phyloP scores from a whole-genome alignment of 2,329 filamentous ascomycete genomes.

The Venturia carpophila region DNA sequence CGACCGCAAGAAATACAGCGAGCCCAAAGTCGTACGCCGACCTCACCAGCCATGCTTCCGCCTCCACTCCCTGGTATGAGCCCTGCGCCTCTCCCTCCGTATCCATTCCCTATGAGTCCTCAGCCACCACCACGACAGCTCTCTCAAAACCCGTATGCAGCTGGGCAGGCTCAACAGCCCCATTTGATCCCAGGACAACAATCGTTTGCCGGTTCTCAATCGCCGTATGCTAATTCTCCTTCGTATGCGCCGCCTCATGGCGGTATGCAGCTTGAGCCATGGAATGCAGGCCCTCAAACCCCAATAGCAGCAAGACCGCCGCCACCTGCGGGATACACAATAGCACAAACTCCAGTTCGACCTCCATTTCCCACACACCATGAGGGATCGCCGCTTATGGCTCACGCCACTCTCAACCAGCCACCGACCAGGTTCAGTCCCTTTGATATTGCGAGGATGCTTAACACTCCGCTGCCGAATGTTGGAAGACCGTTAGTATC shows the following conservation, averaged over 20 bases:
- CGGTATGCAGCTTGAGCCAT: slow-evolving; percentile 42
- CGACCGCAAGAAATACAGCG: slow-evolving; percentile 28
- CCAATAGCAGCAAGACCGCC: slow-evolving; percentile 33
- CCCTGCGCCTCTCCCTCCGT: slow-evolving; percentile 11
- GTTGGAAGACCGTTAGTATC: not conserved
- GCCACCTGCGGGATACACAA: slow-evolving; percentile 18
- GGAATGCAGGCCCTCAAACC: slow-evolving; percentile 40
- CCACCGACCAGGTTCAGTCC: slow-evolving; percentile 7
- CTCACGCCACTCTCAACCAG: not conserved
- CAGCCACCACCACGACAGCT: slow-evolving; percentile 6
- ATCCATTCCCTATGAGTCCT: slow-evolving; percentile 13
- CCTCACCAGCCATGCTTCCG: slow-evolving; percentile 31
- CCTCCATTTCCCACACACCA: slow-evolving; percentile 1
- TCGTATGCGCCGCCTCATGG: slow-evolving; percentile 22
- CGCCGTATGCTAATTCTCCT: not conserved
- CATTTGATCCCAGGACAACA: not conserved
- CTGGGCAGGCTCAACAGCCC: slow-evolving; percentile 1
- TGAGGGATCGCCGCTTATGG: not conserved
- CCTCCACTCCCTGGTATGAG: slow-evolving; percentile 28
- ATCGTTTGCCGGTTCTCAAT: not conserved
- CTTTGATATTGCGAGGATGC: slow-evolving; percentile 16
- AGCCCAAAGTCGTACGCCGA: slow-evolving; percentile 25
- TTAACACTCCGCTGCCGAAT: slow-evolving; percentile 8
- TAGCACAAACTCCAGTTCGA: slow-evolving; percentile 11
- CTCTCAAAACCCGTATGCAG: slow-evolving; percentile 10